These are phyloP conservation scores for Sphaerostilbella broomeana DNA, from an alignment of 2,329 filamentous ascomycete genomes.

Conservation along the genomic window DNA sequence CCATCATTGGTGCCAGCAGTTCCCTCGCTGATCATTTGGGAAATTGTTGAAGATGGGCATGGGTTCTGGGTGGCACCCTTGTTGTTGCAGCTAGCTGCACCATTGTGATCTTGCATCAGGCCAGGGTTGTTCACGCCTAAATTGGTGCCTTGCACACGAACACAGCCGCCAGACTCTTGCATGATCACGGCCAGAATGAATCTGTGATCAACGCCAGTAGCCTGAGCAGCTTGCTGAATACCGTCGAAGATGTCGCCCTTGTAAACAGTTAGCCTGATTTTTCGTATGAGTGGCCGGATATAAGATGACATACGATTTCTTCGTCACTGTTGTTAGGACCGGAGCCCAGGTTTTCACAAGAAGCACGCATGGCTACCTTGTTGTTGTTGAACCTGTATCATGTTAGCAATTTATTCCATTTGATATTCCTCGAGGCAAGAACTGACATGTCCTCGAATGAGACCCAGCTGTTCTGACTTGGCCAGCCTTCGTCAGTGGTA, in stretches of 20 bases:
- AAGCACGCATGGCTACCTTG: conserved; percentile 14
- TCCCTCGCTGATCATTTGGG: conserved; percentile 35
- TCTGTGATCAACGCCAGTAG: conserved; percentile 29
- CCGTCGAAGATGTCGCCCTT: conserved; percentile 17
- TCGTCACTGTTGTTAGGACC: conserved; percentile 12
- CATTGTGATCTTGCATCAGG: conserved; percentile 34
- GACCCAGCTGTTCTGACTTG: conserved; percentile 8
- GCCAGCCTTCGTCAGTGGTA: conserved; percentile 9
- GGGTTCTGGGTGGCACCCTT: conserved; percentile 17
- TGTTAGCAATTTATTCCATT: too few species aligned
- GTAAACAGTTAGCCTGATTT: neutral
- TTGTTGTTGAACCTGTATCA: conserved; percentile 24
- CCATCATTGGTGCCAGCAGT: conserved; percentile 33
- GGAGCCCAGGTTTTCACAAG: conserved; percentile 8
- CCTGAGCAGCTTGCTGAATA: conserved; percentile 27
- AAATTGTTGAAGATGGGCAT: conserved; percentile 21
- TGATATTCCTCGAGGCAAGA: too few species aligned
- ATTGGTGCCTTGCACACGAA: conserved; percentile 35
- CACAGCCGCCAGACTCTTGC: conserved; percentile 40
- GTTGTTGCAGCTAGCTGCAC: conserved; percentile 30
- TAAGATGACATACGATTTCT: conserved; percentile 4
- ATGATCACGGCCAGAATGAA: conserved; percentile 38
- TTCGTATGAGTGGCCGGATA: conserved; percentile 14
- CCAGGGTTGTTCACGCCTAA: conserved; percentile 37
- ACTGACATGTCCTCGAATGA: conserved; percentile 13